A percentile compares a stretch with the other conserved stretches of the same genome.
Conservation (phyloP, 2,329 filamentous ascomycete genomes). For the Emmonsia crescens region DNA sequence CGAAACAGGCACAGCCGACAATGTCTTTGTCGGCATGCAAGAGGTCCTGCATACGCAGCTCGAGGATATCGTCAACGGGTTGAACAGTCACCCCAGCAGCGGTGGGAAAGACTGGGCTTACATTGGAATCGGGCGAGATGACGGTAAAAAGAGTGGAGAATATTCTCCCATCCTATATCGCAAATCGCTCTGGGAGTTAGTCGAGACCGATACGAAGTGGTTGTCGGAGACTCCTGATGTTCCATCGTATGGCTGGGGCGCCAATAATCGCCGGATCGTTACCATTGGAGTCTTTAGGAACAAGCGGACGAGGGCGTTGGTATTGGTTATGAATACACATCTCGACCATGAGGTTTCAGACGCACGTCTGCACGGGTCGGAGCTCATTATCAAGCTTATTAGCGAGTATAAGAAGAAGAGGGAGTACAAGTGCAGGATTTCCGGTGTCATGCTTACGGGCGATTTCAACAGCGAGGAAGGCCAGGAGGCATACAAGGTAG, state of each 20-base stretch:
- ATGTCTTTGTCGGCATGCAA: conserved; percentile 45
- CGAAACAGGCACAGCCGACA: conserved; percentile 29
- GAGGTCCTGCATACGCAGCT: conserved; percentile 47
- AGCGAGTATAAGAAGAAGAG: conserved; percentile 19
- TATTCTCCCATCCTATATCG: conserved; percentile 75
- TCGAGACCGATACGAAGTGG: conserved; percentile 59
- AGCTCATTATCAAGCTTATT: conserved; percentile 39
- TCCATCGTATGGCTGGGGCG: conserved; percentile 65
- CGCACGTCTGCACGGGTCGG: conserved; percentile 40
- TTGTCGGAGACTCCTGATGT: conserved; percentile 59
- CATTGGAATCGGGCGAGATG: conserved; percentile 49
- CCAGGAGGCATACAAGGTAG: conserved; percentile 40
- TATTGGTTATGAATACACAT: conserved; percentile 48
- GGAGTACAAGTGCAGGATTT: conserved; percentile 18
- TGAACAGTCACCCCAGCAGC: conserved; percentile 27
- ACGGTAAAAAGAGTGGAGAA: conserved; percentile 57
- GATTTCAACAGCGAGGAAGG: conserved; percentile 45
- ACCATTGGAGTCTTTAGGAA: conserved; percentile 45
- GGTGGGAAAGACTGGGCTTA: conserved; percentile 36
- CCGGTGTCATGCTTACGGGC: conserved; percentile 42
- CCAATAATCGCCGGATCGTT: conserved; percentile 44
- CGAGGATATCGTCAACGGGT: conserved; percentile 36
- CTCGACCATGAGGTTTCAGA: conserved; percentile 43
- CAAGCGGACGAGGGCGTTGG: conserved; percentile 25
- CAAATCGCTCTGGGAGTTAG: conserved; percentile 47